phyloP scores from a whole-genome alignment of 305 asterid genomes.

The Withania somnifera region DNA sequence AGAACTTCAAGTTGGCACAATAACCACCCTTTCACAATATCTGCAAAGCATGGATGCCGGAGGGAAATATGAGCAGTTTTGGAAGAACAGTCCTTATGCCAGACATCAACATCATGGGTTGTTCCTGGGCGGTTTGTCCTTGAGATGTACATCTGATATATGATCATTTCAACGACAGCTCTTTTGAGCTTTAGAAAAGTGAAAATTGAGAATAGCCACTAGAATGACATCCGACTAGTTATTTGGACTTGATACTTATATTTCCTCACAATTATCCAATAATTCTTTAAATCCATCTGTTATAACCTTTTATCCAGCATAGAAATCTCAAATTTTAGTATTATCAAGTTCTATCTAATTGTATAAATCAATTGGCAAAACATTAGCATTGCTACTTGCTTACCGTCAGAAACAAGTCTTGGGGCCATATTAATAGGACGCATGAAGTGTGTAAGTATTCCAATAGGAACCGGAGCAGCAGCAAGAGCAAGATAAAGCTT shows the following conservation, averaged over 20 bases:
- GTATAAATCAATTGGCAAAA: background rate
- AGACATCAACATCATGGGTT: background rate
- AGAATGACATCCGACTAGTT: background rate
- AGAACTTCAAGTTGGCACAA: slow-evolving; percentile 87
- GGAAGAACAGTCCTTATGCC: background rate
- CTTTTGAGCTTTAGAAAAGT: background rate
- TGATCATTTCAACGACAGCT: background rate
- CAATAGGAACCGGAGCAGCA: slow-evolving; percentile 67
- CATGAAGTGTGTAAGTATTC: slow-evolving; percentile 79
- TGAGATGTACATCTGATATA: background rate
- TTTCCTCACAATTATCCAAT: background rate
- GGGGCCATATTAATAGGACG: slow-evolving; percentile 84
- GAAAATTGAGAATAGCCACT: background rate
- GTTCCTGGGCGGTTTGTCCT: background rate
- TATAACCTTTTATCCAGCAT: background rate
- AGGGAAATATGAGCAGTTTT: background rate
- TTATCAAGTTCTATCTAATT: background rate
- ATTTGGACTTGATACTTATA: background rate
- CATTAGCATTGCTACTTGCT: background rate
- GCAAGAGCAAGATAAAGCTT: slow-evolving; percentile 91
- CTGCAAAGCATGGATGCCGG: slow-evolving; percentile 32
- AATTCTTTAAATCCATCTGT: background rate
- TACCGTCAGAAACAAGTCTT: slow-evolving; percentile 69
- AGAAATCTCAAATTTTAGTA: background rate
- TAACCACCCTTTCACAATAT: slow-evolving; percentile 51